phyloP scores from a whole-genome alignment of 352 stramenopile genomes.

The Globisporangium apiculatum region DNA sequence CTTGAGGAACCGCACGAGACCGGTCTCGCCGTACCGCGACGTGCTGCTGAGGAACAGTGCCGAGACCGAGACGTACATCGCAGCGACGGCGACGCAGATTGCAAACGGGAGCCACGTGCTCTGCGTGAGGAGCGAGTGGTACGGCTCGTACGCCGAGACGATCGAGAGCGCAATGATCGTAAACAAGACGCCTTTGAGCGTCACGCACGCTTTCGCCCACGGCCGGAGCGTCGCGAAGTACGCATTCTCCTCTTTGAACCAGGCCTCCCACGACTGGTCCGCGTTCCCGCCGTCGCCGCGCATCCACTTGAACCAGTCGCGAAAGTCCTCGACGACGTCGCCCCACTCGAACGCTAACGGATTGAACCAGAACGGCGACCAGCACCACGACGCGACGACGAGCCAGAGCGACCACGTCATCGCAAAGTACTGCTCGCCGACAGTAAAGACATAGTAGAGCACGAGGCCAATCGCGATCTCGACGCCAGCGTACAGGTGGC shows the following conservation, averaged over 20 bases:
- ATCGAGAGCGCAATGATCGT: constrained; percentile 84
- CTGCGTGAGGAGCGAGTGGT: constrained; percentile 53
- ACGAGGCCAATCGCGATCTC: constrained; percentile 89
- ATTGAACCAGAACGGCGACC: constrained; percentile 98
- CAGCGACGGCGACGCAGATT: constrained; percentile 44
- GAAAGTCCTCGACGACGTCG: constrained; percentile 88
- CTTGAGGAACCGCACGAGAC: constrained; percentile 66
- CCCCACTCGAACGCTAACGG: constrained; percentile 96
- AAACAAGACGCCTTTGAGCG: constrained; percentile 89
- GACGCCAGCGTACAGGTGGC: constrained; percentile 95
- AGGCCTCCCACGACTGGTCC: constrained; percentile 93
- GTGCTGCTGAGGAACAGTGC: constrained; percentile 49
- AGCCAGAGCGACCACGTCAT: constrained; percentile 99
- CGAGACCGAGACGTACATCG: constrained; percentile 60
- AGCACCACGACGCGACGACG: constrained; percentile 72
- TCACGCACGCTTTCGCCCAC: constrained; percentile 87
- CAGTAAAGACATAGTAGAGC: constrained; percentile 92
- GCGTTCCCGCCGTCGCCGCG: constrained; percentile 87
- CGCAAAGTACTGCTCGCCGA: constrained; percentile 93
- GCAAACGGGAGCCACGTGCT: constrained; percentile 49
- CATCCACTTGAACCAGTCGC: constrained; percentile 93
- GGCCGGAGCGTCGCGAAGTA: constrained; percentile 88
- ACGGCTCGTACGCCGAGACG: constrained; percentile 55
- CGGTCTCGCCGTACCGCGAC: constrained; percentile 46
- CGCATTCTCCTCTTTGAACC: constrained; percentile 94